These are phyloP conservation scores for Vaccinium vitisidaea DNA, from an alignment of 148 eudicot genomes.

Conservation along the genomic window DNA sequence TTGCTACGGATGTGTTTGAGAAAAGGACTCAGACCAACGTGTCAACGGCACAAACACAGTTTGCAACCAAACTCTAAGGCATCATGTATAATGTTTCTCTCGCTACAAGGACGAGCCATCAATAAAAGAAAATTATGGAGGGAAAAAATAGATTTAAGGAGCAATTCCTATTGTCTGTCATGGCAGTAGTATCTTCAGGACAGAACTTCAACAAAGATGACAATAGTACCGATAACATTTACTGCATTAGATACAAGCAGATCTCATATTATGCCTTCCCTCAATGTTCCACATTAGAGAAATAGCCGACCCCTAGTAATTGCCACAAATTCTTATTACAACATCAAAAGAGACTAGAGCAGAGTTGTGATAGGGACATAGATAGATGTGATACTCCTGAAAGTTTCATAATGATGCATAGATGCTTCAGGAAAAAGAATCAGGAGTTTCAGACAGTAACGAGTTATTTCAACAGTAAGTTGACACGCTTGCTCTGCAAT, in stretches of 20 bases:
- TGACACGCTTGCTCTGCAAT: not conserved
- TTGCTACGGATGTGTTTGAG: not conserved
- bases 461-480: not conserved
- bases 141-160: not conserved
- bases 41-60: not conserved
- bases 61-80: no score
- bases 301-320: not conserved
- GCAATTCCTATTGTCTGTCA: not conserved
- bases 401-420: not conserved
- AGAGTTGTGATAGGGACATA: not conserved
- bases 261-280: not conserved
- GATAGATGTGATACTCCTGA: not conserved
- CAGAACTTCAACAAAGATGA: conserved; percentile 3
- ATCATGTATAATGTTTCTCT: not conserved
- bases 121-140: not conserved
- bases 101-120: not conserved
- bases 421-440: not conserved
- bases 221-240: not conserved
- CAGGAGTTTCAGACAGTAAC: not conserved
- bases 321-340: not conserved
- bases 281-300: not conserved
- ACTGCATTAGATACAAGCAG: not conserved
- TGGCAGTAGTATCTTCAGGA: not conserved
- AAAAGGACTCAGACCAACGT: conserved; percentile 6
- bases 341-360: not conserved